A percentile compares a stretch with the other conserved stretches of the same genome.
Conservation (phyloP, 2,329 filamentous ascomycete species). For the Sporothrix pallida region DNA sequence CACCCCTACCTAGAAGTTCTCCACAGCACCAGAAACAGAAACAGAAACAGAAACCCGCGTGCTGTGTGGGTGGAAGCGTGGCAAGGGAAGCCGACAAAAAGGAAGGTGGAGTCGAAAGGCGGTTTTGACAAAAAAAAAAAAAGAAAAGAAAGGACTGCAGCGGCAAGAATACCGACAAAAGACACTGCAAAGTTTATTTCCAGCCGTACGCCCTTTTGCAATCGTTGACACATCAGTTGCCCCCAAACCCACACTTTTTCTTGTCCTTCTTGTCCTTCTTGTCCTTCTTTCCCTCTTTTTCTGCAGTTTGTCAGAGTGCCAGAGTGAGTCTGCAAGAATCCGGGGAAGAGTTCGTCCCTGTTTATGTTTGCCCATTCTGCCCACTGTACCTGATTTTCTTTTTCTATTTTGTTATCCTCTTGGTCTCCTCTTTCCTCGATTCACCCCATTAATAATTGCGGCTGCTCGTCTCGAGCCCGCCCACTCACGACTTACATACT, state of each 20-base stretch:
- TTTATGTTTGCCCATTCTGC: too few relatives aligned
- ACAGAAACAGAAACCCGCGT: too few relatives aligned
- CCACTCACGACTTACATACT: background rate
- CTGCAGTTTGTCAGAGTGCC: too few relatives aligned
- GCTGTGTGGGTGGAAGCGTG: background rate
- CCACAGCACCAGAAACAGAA: slow-evolving; percentile 10
- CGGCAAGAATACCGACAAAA: background rate
- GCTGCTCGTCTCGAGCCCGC: too few relatives aligned
- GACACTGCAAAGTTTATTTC: background rate
- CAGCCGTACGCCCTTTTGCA: slow-evolving; percentile 6
- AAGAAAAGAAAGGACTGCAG: background rate
- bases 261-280: background rate
- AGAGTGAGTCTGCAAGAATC: too few relatives aligned
- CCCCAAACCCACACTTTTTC: too few relatives aligned
- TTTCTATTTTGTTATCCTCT: too few relatives aligned
- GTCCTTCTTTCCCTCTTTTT: background rate
- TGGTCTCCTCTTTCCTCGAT: too few relatives aligned
- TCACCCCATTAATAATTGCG: too few relatives aligned
- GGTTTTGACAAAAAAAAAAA: background rate
- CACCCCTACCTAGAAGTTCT: background rate
- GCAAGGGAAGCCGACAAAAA: slow-evolving; percentile 1
- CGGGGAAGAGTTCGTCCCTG: too few relatives aligned
- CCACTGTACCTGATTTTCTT: background rate
- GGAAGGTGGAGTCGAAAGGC: background rate
- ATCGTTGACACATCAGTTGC: slow-evolving; percentile 11